Base-by-base conservation (phyloP, 768 basidiomycete genomes). In the Boletus sp. region DNA sequence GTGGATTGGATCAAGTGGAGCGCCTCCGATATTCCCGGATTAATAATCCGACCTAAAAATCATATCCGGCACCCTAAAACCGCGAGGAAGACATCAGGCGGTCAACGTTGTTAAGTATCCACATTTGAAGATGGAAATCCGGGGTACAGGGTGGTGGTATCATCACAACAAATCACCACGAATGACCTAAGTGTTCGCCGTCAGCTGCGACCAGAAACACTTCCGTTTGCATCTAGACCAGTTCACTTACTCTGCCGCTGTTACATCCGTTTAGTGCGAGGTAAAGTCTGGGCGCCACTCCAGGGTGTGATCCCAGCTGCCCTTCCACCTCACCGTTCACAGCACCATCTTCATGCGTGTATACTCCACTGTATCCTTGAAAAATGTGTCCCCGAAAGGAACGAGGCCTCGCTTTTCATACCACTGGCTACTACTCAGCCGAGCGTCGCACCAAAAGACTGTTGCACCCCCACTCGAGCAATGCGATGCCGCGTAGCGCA, bases 361-460 rank as follows among this genome's bases (percentile, higher is more conserved):
- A 65, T 85, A 87, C 71, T 83, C 75, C 59, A 84, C 79, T 41
- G 71, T 65, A 6, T 76, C 77, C 71, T 84, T 85, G 70, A 64
- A 83, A 67, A 87, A 85, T 1, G 52, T 68, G 17, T 74, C 68
- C 18, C 83, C 84, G 55, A 84, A 81, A n/a, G 72, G 57, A 24
- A 64, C 48, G 67, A 86, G 72, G 3, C 81, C 83, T 55, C 81
- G 77, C 56, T 75, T 80, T 58, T 75, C 66, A 66, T 85, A 86
- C 82, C 83, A 85, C 20, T 56, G 70, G 20, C 66, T 57, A 6
- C 75, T 77, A 15, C 76, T 70, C 45, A 69, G 67, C 58, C 83
- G 70, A 20, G 84, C 84, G 64, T 85, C 84, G 70, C 84, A 86
- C 83, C 83, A 86, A 7, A 82, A 67, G 12, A 77, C 62, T 7